Evolutionary conservation across 2,329 filamentous ascomycete species (phyloP).

Genomic region (Epichloe brachyelytri): DNA sequence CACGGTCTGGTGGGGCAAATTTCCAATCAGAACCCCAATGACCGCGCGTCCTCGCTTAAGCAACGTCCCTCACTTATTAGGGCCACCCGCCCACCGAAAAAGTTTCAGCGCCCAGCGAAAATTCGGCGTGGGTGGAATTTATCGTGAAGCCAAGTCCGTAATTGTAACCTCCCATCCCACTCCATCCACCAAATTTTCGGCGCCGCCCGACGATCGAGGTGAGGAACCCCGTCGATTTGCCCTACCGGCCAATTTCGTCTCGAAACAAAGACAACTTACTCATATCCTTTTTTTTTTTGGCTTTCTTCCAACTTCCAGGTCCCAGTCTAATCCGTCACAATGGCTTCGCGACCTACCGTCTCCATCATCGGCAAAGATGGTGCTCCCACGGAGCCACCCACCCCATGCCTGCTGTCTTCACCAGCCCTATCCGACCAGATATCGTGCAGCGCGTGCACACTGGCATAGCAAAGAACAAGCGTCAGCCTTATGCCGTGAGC

Average conservation of each 20-base stretch:
- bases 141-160: slow-evolving; percentile 14
- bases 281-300: background rate
- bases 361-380: slow-evolving; percentile 95
- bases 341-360: slow-evolving; percentile 96
- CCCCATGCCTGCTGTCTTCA: slow-evolving; percentile 94
- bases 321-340: slow-evolving; percentile 37
- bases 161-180: slow-evolving; percentile 15
- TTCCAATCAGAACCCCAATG: background rate
- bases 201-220: slow-evolving; percentile 30
- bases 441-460: slow-evolving; percentile 99
- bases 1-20: background rate
- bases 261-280: background rate
- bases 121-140: slow-evolving; percentile 23
- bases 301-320: slow-evolving; percentile 6
- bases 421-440: slow-evolving; percentile 92
- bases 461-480: slow-evolving; percentile 99
- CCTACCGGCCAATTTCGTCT: background rate
- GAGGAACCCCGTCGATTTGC: slow-evolving; percentile 10
- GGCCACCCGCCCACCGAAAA: slow-evolving; percentile 29
- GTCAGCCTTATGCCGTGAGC: slow-evolving; percentile 97
- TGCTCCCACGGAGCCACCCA: slow-evolving; percentile 76
- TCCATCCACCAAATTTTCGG: slow-evolving; percentile 24
- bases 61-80: slow-evolving; percentile 25
- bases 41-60: slow-evolving; percentile 13
- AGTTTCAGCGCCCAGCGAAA: slow-evolving; percentile 13